Base-by-base conservation (phyloP, 352 stramenopile genomes). In the Phytophthora uliginosa region DNA sequence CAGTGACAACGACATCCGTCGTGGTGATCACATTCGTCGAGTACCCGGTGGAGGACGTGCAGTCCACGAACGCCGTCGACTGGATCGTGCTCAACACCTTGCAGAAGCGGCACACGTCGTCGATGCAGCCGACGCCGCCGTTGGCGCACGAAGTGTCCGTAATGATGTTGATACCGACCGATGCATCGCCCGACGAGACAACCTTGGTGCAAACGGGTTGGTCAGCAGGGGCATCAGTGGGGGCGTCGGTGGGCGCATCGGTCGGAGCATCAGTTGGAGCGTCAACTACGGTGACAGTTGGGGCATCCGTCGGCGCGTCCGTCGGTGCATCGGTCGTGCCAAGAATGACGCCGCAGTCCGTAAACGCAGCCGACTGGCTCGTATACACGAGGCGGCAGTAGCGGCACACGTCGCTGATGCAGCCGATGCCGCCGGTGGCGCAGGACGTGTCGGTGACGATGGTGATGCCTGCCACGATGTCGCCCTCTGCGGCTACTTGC, bases 81-180 rank as follows among this genome's bases (percentile, higher is more conserved):
- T 69, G 48, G 22, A 31, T 17, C 42, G 45, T 22, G 50, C 22
- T 42, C n/a, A 63, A 17, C 6, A 53, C 61, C 56, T 83, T 81
- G 63, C 79, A 86, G 60, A 80, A 81, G 20, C 79, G 79, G 56
- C 79, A 86, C 15, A 86, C 62, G 12, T 61, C 40, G 15, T 76
- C 67, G 26, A 75, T 75, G 42, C 68, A 75, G 5, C 68, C 68
- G n/a, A 53, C 62, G 10, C 71, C 75, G 13, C 52, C 61, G n/a
- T n/a, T 66, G 20, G 51, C 45, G 36, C 75, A 82, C 15, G 57
- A 72, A 9, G 64, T 24, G n/a, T 82, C 75, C 12, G 66, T 65
- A 31, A 76, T 53, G 53, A 82, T 74, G 20, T 69, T 61, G 26
- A 82, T 74, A 22, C 76, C 76, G 33, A 72, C 64, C 1, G 59